These are phyloP conservation scores for Puccinia polysora DNA, from an alignment of 1,284 basidiomycete genomes.

Conservation along the genomic window DNA sequence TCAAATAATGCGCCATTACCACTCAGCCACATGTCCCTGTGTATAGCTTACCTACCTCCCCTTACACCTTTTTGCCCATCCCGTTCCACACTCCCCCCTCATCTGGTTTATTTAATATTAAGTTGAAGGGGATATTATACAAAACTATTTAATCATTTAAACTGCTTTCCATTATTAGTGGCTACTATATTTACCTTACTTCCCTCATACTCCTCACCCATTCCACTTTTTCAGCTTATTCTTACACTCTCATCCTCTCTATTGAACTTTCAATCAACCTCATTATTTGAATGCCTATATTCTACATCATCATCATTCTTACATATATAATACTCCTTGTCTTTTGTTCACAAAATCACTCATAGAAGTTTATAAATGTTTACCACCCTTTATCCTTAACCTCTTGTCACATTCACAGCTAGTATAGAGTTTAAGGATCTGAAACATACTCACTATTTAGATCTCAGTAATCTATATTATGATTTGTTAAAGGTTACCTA, in stretches of 20 bases:
- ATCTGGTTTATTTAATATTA: too few relatives aligned
- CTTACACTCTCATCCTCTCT: conserved; percentile 1
- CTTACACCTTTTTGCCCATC: too few relatives aligned
- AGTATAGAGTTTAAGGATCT: conserved; percentile 6
- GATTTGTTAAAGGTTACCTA: conserved; percentile 1
- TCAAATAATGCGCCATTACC: too few relatives aligned
- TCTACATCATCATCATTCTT: conserved; percentile 1
- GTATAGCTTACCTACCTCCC: too few relatives aligned
- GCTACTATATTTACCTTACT: conserved; percentile 2
- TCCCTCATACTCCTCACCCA: conserved; percentile 5
- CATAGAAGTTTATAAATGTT: conserved; percentile 5
- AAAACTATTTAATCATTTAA: too few relatives aligned
- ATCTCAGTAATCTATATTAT: not conserved
- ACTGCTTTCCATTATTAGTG: conserved; percentile 4
- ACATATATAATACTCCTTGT: not conserved
- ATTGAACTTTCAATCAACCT: not conserved
- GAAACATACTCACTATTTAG: conserved; percentile 5
- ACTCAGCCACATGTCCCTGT: too few relatives aligned
- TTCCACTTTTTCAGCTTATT: not conserved
- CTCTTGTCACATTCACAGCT: not conserved
- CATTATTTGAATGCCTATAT: not conserved
- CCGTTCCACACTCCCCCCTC: too few relatives aligned
- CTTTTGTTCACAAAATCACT: conserved; percentile 2
- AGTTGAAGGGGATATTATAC: too few relatives aligned
- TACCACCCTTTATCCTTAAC: conserved; percentile 4